Evolutionary conservation across 805 yeast species (phyloP), one percentile per base, ranked within the genome.

Genomic region (Starmerella stigmatis): DNA sequence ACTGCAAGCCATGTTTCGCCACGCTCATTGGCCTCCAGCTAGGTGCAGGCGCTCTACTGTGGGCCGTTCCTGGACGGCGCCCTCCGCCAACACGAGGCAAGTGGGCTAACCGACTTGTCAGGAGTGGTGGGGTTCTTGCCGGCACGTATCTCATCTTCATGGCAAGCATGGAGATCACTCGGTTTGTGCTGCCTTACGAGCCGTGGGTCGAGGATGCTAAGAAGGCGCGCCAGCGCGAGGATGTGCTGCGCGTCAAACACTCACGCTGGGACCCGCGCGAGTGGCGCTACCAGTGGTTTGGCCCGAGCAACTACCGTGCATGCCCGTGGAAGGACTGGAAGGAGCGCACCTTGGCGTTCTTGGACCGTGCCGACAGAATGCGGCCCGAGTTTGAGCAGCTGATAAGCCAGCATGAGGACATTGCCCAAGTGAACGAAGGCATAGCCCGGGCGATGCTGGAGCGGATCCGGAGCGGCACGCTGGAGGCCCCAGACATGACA

Each of bases 191-290:
- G 34, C 56, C 58, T 9, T 48, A 51, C 34, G 88, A 81, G 57
- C 88, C 88, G 9, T 81, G 88, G 88, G 68, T 62, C 21, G 84
- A 76, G 26, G 86, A 81, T 56, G 83, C 86, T 30, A 63, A 62
- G 16, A 59, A 69, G 46, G 27, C 23, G 10, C 41, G 32, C n/a
- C 20, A 23, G 21, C 16, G 33, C 12, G 45, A 46, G 17, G 43
- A 38, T 32, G 23, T 17, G 19, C 27, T 38, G 17, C 17, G 28
- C n/a, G 17, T 8, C 12, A 7, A 11, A 17, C 29, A 21, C 23
- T 20, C 23, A 11, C 23, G 11, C 2, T 43, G 41, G 42, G 40
- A 38, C 35, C 47, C 42, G 5, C n/a, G 26, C 3, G 15, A 29
- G 29, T 44, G 45, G 47, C n/a, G 43, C 32, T 50, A 32, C 22